Evolutionary conservation across 129 eudicot genomes (phyloP).

Genomic region (Deinandra increscens): DNA sequence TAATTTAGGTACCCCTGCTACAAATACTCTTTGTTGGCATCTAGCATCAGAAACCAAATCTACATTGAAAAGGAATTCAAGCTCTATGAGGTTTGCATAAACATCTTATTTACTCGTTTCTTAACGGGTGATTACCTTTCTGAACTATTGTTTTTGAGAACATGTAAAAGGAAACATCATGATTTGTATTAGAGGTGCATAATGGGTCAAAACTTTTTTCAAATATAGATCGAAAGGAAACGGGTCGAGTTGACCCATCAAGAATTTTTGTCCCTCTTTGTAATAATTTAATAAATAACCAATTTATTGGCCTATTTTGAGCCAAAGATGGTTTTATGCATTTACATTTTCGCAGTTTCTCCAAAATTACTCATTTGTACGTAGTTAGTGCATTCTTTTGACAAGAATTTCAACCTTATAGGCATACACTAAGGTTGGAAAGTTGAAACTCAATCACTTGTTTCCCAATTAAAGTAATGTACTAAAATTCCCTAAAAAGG

Average conservation of each 20-base stretch:
- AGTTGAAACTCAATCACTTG: not conserved
- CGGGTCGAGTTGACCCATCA: not conserved
- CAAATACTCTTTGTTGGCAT: slow-evolving; percentile 96
- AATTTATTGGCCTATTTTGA: not conserved
- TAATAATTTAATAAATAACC: too few relatives aligned
- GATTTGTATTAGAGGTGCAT: not conserved
- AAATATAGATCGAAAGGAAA: not conserved
- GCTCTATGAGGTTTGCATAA: slow-evolving; percentile 32
- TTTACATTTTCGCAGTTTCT: not conserved
- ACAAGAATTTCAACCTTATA: not conserved
- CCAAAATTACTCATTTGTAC: not conserved
- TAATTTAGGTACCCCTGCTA: slow-evolving; percentile 61
- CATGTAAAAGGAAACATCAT: not conserved
- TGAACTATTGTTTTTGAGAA: not conserved
- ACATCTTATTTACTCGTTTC: slow-evolving; percentile 4
- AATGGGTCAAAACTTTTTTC: not conserved
- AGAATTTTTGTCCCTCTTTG: too few relatives aligned
- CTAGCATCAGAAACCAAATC: slow-evolving; percentile 82
- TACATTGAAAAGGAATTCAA: slow-evolving; percentile 56
- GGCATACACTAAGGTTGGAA: not conserved
- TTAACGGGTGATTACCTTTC: not conserved
- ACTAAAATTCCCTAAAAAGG: not conserved
- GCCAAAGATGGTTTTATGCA: not conserved
- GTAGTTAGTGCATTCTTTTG: not conserved
- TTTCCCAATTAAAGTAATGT: not conserved